phyloP scores from a whole-genome alignment of 805 yeast genomes.

The Tanozyma kutaoensis region DNA sequence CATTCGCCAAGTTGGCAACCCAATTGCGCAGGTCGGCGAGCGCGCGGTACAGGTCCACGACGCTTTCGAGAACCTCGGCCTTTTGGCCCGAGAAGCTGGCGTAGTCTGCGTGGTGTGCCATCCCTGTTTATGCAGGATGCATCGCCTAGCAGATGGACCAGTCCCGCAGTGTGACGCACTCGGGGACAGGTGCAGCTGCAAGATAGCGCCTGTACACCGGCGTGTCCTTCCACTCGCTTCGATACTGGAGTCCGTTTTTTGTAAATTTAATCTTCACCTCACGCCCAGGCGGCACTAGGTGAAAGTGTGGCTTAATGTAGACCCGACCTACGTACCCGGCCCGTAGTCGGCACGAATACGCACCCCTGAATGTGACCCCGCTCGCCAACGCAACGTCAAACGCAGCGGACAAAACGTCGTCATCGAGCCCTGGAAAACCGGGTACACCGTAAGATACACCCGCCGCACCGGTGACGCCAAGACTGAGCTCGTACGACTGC shows the following conservation, averaged over 20 bases:
- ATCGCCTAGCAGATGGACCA: conserved; percentile 4
- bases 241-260: not conserved
- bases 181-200: conserved; percentile 4
- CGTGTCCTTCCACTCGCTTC: conserved; percentile 4
- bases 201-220: conserved; percentile 2
- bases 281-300: conserved; percentile 4
- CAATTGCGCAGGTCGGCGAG: conserved; percentile 61
- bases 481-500: conserved; percentile 1
- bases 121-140: too few relatives aligned
- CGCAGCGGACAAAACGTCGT: conserved; percentile 2
- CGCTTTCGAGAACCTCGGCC: conserved; percentile 42
- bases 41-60: conserved; percentile 52
- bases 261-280: not conserved
- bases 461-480: conserved; percentile 1
- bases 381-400: conserved; percentile 2
- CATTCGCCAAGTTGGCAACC: conserved; percentile 83
- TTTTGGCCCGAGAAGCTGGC: conserved; percentile 36
- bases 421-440: conserved; percentile 1
- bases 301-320: conserved; percentile 4
- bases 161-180: conserved; percentile 5
- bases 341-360: conserved; percentile 3
- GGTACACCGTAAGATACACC: not conserved
- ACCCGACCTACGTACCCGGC: conserved; percentile 5
- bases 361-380: conserved; percentile 4
- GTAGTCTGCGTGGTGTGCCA: conserved; percentile 57